Evolutionary conservation across 371 early-diverging fungal species (phyloP).

Genomic region (Lichtheimia hyalospora): DNA sequence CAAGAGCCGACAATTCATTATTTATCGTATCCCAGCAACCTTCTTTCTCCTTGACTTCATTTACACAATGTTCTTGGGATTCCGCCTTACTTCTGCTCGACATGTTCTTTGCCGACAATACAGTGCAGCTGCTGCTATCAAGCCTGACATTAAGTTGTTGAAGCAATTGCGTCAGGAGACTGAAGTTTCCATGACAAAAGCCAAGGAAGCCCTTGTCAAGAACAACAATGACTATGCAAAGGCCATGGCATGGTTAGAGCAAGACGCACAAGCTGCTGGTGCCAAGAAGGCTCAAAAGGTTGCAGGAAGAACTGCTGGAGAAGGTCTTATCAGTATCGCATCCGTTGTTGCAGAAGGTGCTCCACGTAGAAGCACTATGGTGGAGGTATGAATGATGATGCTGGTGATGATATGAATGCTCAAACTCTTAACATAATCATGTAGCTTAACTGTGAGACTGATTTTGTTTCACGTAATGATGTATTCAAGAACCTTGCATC

Average conservation of each 20-base stretch:
- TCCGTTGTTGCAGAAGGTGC: conserved; percentile 41
- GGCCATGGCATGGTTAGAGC: conserved; percentile 83
- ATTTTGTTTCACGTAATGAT: conserved; percentile 87
- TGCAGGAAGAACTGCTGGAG: conserved; percentile 47
- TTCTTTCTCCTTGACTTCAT: background rate
- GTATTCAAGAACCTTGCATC: conserved; percentile 80
- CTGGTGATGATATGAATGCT: background rate
- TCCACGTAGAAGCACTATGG: conserved; percentile 56
- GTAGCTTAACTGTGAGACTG: conserved; percentile 91
- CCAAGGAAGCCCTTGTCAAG: conserved; percentile 81
- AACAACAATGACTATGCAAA: conserved; percentile 72
- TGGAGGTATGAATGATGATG: conserved; percentile 53
- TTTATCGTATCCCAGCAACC: background rate
- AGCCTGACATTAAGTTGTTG: conserved; percentile 72
- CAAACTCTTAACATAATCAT: background rate
- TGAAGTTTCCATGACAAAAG: conserved; percentile 82
- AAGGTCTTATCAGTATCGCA: conserved; percentile 71
- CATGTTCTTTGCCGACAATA: conserved; percentile 9
- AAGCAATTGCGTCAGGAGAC: conserved; percentile 80
- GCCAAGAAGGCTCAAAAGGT: conserved; percentile 69
- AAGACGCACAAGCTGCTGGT: conserved; percentile 70
- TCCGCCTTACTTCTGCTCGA: background rate
- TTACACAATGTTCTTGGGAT: background rate
- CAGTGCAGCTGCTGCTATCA: conserved; percentile 37
- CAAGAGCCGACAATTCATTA: too few species aligned